Conservation (phyloP, 805 yeast genomes). For the Kazachstania viticola region DNA sequence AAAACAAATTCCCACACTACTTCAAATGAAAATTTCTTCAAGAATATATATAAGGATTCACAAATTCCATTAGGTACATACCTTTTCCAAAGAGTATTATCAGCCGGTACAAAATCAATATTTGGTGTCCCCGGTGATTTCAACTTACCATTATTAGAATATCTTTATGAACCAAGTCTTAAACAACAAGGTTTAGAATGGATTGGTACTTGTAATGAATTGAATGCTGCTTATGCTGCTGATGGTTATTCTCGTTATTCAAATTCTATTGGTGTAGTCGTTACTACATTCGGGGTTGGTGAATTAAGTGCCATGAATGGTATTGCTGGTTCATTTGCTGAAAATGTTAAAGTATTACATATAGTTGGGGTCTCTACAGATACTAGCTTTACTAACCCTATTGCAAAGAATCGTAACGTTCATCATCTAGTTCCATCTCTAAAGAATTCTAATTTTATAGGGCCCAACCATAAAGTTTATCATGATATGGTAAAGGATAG, state of each 20-base stretch:
- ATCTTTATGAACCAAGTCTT: constrained; percentile 35
- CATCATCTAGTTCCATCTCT: constrained; percentile 54
- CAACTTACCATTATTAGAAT: constrained; percentile 56
- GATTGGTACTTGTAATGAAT: constrained; percentile 81
- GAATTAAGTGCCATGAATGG: constrained; percentile 80
- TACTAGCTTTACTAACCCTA: constrained; percentile 3
- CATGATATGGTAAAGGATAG: constrained; percentile 47
- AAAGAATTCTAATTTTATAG: constrained; percentile 31
- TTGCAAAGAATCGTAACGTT: constrained; percentile 23
- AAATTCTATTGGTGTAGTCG: constrained; percentile 50
- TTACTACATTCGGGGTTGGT: constrained; percentile 78
- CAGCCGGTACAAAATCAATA: constrained; percentile 44
- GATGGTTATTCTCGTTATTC: constrained; percentile 75
- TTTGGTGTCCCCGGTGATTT: constrained; percentile 80
- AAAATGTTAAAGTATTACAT: constrained; percentile 67
- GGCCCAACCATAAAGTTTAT: constrained; percentile 59
- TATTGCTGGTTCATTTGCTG: constrained; percentile 72
- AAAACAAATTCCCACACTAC: no score
- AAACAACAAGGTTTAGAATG: constrained; percentile 37
- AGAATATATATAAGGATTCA: no score
- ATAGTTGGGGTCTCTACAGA: constrained; percentile 49
- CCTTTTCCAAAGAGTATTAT: constrained; percentile 43
- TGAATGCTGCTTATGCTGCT: constrained; percentile 81
- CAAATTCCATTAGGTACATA: constrained; percentile 51
- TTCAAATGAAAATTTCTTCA: no score